Percentiles rank a stretch among this genome's conserved stretches.
Conservation (phyloP, 2,329 filamentous ascomycete genomes). For the Cadophora sp. region DNA sequence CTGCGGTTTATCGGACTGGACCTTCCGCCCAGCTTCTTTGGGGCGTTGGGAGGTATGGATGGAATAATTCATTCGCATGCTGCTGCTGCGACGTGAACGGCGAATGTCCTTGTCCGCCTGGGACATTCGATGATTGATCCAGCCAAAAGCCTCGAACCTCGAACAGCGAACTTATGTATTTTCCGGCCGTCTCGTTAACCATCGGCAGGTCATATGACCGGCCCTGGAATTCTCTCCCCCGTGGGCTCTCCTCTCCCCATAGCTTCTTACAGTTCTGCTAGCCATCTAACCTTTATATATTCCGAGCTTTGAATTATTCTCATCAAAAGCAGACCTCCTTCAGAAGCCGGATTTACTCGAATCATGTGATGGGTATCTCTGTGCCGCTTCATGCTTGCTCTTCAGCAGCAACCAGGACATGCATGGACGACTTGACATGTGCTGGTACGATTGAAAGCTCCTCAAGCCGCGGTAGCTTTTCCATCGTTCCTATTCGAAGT, state of each 20-base stretch:
- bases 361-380: not conserved
- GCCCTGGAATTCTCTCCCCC: no score
- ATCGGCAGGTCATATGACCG: no score
- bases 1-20: constrained; percentile 13
- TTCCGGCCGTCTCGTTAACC: no score
- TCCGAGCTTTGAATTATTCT: no score
- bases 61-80: not conserved
- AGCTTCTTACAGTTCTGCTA: no score
- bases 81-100: not conserved
- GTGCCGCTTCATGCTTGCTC: not conserved
- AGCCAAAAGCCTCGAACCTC: not conserved
- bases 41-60: not conserved
- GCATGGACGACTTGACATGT: not conserved
- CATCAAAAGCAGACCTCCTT: no score
- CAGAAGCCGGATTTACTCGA: no score
- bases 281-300: no score
- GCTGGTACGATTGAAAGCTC: not conserved
- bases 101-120: not conserved
- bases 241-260: no score
- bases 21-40: constrained; percentile 14
- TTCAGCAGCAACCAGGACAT: not conserved
- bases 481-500: not conserved
- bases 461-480: not conserved
- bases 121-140: not conserved
- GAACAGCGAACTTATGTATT: not conserved